Evolutionary conservation across 2,329 filamentous ascomycete species (phyloP), one percentile per base, ranked within the genome.

Genomic region (Leptodontidium sp.): DNA sequence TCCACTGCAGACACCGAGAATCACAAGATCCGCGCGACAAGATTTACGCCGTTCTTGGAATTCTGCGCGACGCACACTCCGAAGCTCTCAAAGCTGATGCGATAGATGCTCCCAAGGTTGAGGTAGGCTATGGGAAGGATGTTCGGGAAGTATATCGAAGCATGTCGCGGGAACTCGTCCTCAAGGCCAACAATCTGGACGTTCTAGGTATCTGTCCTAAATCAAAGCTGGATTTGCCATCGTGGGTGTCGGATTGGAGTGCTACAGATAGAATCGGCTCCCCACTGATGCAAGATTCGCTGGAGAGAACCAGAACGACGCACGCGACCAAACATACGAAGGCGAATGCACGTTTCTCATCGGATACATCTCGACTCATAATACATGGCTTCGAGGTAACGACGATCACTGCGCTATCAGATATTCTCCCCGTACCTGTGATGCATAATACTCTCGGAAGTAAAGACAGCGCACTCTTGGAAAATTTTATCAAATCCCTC

Each of bases 11-110:
- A 45, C 35, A 64, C 24, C 47, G 62, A 12, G 21, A 66, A 21
- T 66, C 62, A n/a, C 32, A 45, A 32, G 67, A 68, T 29, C 67
- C 57, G 17, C 47, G 67, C 40, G 67, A 68, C 24, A 68, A 68
- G 24, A 68, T 68, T 50, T 68, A 61, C 49, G 62, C 62, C 17
- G 49, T 68, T n/a, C 58, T 68, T 5, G 67, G 67, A 29, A 26
- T 68, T 14, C 50, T 64, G 11, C 35, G 52, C 38, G 63, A 62
- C 49, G 40, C 21, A 7, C 49, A 62, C 21, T 12, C 47, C 12
- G 47, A 50, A 21, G 5, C 14, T 21, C 47, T 50, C 6, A 45
- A 45, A 11, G 3, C 11, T 5, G n/a, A 21, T 50, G 17, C 47
- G 2, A 1, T 24, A 2, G 47, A 50, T 24, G 21, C 47, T 2